A percentile compares a stretch with the other conserved stretches of the same genome.
These are phyloP conservation scores for Cicer bijugum DNA, from an alignment of 306 rosid genomes.

Conservation along the genomic window DNA sequence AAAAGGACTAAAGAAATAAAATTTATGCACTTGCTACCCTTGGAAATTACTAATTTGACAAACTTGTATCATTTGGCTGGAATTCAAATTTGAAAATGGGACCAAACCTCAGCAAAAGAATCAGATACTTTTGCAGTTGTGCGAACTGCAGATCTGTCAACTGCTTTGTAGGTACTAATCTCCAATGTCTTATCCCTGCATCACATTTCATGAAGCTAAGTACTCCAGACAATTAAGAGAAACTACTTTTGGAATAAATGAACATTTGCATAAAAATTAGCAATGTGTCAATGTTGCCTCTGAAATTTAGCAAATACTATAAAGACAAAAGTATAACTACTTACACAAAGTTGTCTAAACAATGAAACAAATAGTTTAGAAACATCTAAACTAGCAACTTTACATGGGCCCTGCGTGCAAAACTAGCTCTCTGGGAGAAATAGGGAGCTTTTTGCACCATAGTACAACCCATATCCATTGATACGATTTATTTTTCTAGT, in stretches of 20 bases:
- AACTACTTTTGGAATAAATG: slow-evolving; percentile 34
- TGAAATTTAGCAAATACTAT: not conserved
- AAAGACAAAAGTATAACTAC: slow-evolving; percentile 23
- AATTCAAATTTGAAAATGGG: slow-evolving; percentile 39
- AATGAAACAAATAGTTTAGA: slow-evolving; percentile 8
- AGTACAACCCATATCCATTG: slow-evolving; percentile 30
- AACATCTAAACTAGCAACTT: slow-evolving; percentile 17
- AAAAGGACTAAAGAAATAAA: not conserved
- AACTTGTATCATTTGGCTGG: slow-evolving; percentile 28
- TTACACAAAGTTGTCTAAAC: slow-evolving; percentile 13
- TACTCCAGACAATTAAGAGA: slow-evolving; percentile 2
- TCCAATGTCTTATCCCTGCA: slow-evolving; percentile 70
- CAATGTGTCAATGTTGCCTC: slow-evolving; percentile 8
- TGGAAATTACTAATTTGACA: slow-evolving; percentile 17
- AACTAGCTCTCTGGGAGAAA: slow-evolving; percentile 4
- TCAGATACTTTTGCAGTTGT: slow-evolving; percentile 59
- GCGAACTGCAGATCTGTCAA: slow-evolving; percentile 54
- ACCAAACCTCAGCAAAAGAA: slow-evolving; percentile 83
- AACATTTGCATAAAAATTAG: not conserved
- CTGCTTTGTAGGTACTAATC: slow-evolving; percentile 41
- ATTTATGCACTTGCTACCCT: slow-evolving; percentile 10
- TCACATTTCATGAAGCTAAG: slow-evolving; percentile 46
- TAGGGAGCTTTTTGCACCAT: slow-evolving; percentile 1
- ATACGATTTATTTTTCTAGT: not conserved
- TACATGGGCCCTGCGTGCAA: slow-evolving; percentile 17